Evolutionary conservation across 2,329 filamentous ascomycete genomes (phyloP), one percentile per base, ranked within the genome.

Genomic region (Paecilomyces dactylethromorphus): DNA sequence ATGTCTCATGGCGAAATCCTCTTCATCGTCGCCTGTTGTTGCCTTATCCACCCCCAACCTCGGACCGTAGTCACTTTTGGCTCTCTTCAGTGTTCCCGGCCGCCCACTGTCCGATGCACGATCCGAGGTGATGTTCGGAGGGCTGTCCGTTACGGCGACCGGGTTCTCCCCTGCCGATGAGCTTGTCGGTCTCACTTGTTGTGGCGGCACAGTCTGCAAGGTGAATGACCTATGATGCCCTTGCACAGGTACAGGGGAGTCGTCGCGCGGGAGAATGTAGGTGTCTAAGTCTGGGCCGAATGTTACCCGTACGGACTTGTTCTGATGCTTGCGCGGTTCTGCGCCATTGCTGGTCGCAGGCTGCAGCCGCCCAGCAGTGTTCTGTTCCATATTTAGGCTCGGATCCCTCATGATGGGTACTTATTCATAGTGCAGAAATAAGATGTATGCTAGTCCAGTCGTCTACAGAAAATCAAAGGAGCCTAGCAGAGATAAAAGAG

Each of bases 1-100:
- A 77, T 97, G 92, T 54, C 92, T 85, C 72, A 87, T 84, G 62
- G 81, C 73, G 70, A 81, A 82, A 62, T 79, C 77, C 63, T 79
- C 82, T 62, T 83, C 82, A 39, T 76, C 76, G 39, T 78, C 78
- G 49, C 68, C 68, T 10, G 65, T 66, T 13, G 64, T 57, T 8
- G 71, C 57, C 55, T 67, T 71, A 26, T 74, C 69, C 33, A 68
- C 63, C 12, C 66, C 69, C 24, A 69, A 64, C 49, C 73, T 72
- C 11, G 81, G 77, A 45, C 79, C 79, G 73, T 79, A 80, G 63
- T 85, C 79, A 68, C 80, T 82, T 69, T 78, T 81, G 58, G 84
- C 77, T 63, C 82, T 78, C 60, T 78, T 71, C 60, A 80, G 59
- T 62, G 71, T 69, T 10, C 64, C 64, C 22, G 74, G 74, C 24